Percentiles rank a stretch among this genome's conserved stretches.
phyloP scores from a whole-genome alignment of 2,329 filamentous ascomycete genomes.

The Aspergillus chevalieri region DNA sequence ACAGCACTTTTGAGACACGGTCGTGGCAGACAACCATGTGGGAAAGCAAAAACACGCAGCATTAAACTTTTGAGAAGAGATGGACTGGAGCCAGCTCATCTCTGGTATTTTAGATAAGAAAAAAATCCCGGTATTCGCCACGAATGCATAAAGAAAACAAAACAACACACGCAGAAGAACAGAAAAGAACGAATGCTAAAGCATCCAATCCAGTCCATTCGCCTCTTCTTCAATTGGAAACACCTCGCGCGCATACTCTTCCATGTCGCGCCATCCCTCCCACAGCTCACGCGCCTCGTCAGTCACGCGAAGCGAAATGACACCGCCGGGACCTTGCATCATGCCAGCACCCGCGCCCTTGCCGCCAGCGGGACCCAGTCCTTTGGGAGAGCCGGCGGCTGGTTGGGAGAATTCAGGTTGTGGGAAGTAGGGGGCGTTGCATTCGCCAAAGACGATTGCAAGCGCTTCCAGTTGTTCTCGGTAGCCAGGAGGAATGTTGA shows the following conservation, averaged over 20 bases:
- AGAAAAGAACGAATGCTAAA: slow-evolving; percentile 19
- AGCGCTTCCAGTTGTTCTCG: slow-evolving; percentile 72
- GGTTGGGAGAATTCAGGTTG: slow-evolving; percentile 49
- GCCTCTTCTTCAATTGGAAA: slow-evolving; percentile 92
- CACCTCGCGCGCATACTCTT: slow-evolving; percentile 91
- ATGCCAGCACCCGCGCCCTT: slow-evolving; percentile 42
- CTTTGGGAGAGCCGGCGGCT: slow-evolving; percentile 32
- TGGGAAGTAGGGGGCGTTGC: slow-evolving; percentile 58
- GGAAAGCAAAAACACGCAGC: too few species aligned
- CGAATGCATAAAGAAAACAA: slow-evolving; percentile 14
- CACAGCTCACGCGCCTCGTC: slow-evolving; percentile 73
- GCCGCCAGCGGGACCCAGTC: slow-evolving; percentile 30
- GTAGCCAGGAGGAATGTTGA: slow-evolving; percentile 82
- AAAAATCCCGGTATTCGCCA: slow-evolving; percentile 17
- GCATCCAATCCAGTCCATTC: slow-evolving; percentile 92
- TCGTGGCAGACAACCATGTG: too few species aligned
- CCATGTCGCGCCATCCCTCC: slow-evolving; percentile 83
- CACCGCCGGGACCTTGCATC: slow-evolving; percentile 48
- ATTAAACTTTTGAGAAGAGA: slow-evolving; percentile 10
- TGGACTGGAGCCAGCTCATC: not conserved
- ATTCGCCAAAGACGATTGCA: slow-evolving; percentile 54
- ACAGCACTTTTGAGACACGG: not conserved
- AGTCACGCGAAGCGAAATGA: slow-evolving; percentile 61
- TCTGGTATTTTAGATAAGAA: slow-evolving; percentile 4
- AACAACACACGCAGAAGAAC: slow-evolving; percentile 4